These are phyloP conservation scores for Nothopassalora personata DNA, from an alignment of 2,329 filamentous ascomycete species.

Conservation along the genomic window DNA sequence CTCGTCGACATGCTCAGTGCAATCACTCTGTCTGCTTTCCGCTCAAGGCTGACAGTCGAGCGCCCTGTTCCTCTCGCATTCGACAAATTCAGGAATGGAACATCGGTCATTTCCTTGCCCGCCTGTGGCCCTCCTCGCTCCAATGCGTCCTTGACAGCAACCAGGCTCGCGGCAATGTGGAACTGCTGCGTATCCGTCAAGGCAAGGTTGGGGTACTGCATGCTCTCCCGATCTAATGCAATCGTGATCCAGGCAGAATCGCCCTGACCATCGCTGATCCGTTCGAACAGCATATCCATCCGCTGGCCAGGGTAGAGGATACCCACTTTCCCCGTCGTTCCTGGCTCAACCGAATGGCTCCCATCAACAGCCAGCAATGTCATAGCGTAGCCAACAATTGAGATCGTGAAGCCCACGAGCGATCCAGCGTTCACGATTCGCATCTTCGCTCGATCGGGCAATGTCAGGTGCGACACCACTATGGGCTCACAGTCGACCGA, in stretches of 20 bases:
- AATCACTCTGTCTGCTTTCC: constrained; percentile 35
- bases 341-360: constrained; percentile 31
- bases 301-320: constrained; percentile 42
- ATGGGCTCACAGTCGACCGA: constrained; percentile 40
- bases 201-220: constrained; percentile 42
- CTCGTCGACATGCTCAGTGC: constrained; percentile 44
- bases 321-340: constrained; percentile 33
- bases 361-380: constrained; percentile 38
- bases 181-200: constrained; percentile 29
- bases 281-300: constrained; percentile 35
- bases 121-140: background rate
- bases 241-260: constrained; percentile 10
- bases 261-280: background rate
- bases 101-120: background rate
- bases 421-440: constrained; percentile 41
- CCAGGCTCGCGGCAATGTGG: background rate
- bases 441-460: constrained; percentile 12
- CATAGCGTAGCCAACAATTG: constrained; percentile 5
- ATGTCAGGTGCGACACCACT: constrained; percentile 3
- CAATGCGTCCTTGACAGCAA: background rate
- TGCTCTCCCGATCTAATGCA: constrained; percentile 32
- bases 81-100: constrained; percentile 5
- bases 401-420: constrained; percentile 34
- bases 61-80: background rate
- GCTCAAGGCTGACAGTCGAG: constrained; percentile 1